Conservation (phyloP, 768 basidiomycete genomes). For the Psilocybe tampanensis region DNA sequence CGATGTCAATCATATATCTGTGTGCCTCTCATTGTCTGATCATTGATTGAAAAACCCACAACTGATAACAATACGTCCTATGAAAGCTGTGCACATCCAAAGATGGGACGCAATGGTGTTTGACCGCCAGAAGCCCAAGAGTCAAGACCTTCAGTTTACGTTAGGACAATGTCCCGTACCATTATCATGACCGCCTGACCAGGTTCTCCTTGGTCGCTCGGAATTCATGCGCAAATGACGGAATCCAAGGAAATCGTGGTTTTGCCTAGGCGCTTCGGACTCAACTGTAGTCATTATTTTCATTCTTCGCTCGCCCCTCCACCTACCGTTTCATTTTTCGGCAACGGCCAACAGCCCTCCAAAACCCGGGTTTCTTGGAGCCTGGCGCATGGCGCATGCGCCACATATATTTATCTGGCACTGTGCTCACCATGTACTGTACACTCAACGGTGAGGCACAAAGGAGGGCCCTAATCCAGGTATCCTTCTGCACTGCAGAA, state of each 20-base stretch:
- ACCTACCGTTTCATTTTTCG: not conserved
- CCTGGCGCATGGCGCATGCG: not conserved
- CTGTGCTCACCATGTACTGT: not conserved
- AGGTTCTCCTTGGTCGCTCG: not conserved
- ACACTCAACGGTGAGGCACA: no score
- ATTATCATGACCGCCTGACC: not conserved
- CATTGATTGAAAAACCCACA: not conserved
- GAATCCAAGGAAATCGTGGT: not conserved
- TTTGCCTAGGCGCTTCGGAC: not conserved
- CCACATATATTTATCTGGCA: constrained; percentile 1
- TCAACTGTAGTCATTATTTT: not conserved
- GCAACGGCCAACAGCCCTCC: not conserved
- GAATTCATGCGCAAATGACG: not conserved
- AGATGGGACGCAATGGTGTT: not conserved
- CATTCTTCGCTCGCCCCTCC: not conserved
- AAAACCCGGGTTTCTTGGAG: not conserved
- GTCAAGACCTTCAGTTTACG: not conserved
- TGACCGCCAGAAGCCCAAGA: not conserved
- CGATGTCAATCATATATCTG: not conserved
- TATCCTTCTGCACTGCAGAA: not conserved
- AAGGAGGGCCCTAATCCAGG: not conserved
- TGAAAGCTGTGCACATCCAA: no score
- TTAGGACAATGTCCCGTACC: not conserved
- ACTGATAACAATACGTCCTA: not conserved
- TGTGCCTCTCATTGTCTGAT: not conserved